A percentile compares a stretch with the other conserved stretches of the same genome.
phyloP scores from a whole-genome alignment of 1,139 yeast species.

The Debaryomycetaceae sp. region DNA sequence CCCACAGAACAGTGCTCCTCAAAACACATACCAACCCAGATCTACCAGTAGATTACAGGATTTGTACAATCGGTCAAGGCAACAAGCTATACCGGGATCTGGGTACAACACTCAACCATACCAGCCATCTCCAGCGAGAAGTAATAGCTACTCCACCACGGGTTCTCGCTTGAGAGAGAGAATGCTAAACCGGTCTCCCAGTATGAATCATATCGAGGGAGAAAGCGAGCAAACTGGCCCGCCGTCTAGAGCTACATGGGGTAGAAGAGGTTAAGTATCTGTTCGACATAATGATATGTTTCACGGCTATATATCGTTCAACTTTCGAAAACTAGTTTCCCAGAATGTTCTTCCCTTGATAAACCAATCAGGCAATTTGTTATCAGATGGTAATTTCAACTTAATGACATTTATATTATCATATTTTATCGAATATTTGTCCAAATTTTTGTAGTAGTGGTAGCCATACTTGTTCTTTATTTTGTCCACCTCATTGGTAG shows the following conservation, averaged over 20 bases:
- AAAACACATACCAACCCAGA: conserved; percentile 27
- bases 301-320: conserved; percentile 7
- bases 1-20: conserved; percentile 8
- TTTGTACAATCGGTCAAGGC: conserved; percentile 43
- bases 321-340: conserved; percentile 36
- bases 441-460: conserved; percentile 36
- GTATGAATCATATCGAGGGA: conserved; percentile 5
- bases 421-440: conserved; percentile 25
- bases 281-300: not conserved
- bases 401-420: conserved; percentile 39
- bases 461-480: conserved; percentile 26
- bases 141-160: conserved; percentile 26
- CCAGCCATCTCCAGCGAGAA: conserved; percentile 20
- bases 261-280: conserved; percentile 10
- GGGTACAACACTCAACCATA: conserved; percentile 24
- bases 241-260: conserved; percentile 28
- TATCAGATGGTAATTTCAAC: conserved; percentile 58
- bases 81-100: conserved; percentile 36
- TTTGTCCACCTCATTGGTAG: conserved; percentile 18
- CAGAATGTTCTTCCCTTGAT: conserved; percentile 57
- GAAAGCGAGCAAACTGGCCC: conserved; percentile 1
- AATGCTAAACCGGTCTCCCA: conserved; percentile 21
- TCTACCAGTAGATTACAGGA: conserved; percentile 39
- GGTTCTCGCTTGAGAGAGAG: conserved; percentile 38
- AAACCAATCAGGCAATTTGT: conserved; percentile 71